phyloP scores from a whole-genome alignment of 768 basidiomycete genomes.

The Steccherinum ochraceum region DNA sequence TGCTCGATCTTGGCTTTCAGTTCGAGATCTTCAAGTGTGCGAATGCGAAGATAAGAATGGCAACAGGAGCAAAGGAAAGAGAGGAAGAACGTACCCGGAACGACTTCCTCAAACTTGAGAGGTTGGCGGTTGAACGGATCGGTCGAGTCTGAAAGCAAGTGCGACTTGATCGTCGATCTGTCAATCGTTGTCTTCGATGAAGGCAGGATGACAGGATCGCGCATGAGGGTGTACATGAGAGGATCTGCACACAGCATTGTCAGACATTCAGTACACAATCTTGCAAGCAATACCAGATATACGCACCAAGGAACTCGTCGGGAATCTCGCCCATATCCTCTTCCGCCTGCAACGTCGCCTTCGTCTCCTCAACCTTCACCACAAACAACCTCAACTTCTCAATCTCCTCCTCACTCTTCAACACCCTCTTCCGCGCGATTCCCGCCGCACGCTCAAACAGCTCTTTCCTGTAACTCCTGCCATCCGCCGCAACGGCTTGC shows the following conservation, averaged over 20 bases:
- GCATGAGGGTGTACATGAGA: conserved; percentile 89
- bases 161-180: conserved; percentile 89
- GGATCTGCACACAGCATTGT: conserved; percentile 49
- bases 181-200: conserved; percentile 77
- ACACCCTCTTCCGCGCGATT: conserved; percentile 49
- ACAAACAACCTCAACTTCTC: conserved; percentile 65
- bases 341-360: conserved; percentile 75
- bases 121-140: conserved; percentile 96
- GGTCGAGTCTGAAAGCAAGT: conserved; percentile 82
- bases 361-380: conserved; percentile 77
- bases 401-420: conserved; percentile 79
- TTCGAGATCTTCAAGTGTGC: conserved; percentile 29
- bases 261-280: no score
- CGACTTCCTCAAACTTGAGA: conserved; percentile 70
- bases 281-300: no score
- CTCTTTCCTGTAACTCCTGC: conserved; percentile 80
- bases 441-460: conserved; percentile 76
- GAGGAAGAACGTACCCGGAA: conserved; percentile 49
- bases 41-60: conserved; percentile 17
- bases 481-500: conserved; percentile 87
- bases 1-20: conserved; percentile 41
- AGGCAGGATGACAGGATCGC: conserved; percentile 88
- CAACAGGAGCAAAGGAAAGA: background rate
- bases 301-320: conserved; percentile 88
- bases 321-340: conserved; percentile 91